Conservation (phyloP, 192 early-diverging fungal genomes). For the Entomortierella parvispora region DNA sequence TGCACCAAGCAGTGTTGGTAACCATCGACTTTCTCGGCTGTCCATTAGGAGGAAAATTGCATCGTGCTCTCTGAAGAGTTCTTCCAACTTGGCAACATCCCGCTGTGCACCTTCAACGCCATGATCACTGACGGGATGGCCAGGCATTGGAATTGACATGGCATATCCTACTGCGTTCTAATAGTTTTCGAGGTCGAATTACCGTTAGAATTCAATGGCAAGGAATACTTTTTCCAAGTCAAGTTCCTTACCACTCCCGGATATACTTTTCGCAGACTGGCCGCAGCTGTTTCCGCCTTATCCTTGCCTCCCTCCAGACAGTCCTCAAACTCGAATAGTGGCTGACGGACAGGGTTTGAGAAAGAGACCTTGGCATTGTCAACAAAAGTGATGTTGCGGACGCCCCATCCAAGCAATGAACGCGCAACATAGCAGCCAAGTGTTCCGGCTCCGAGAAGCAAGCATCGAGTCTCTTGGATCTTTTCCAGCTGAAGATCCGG, state of each 20-base stretch:
- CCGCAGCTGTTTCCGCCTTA: constrained; percentile 91
- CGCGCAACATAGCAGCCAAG: constrained; percentile 94
- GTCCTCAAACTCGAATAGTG: constrained; percentile 92
- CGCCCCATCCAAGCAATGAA: constrained; percentile 90
- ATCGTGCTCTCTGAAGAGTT: constrained; percentile 82
- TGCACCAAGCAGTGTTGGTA: constrained; percentile 89
- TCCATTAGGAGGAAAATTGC: constrained; percentile 93
- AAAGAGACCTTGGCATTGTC: constrained; percentile 92
- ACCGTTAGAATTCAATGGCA: neutral
- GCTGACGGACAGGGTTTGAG: constrained; percentile 97
- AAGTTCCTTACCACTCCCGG: constrained; percentile 78
- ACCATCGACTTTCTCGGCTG: constrained; percentile 95
- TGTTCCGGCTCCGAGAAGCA: constrained; percentile 94
- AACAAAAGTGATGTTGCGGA: constrained; percentile 93
- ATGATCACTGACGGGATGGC: constrained; percentile 73
- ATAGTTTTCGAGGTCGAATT: neutral
- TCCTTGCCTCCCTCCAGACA: constrained; percentile 85
- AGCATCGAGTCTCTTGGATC: constrained; percentile 78
- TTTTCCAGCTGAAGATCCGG: constrained; percentile 85
- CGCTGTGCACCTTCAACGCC: constrained; percentile 45
- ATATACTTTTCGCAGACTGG: constrained; percentile 75
- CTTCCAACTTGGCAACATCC: constrained; percentile 64
- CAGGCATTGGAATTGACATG: constrained; percentile 96
- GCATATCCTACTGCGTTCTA: constrained; percentile 74
- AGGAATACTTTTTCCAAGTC: too few relatives aligned